Evolutionary conservation across 2,329 filamentous ascomycete genomes (phyloP), one percentile per base, ranked within the genome.

Genomic region (Clathrospora elynae): DNA sequence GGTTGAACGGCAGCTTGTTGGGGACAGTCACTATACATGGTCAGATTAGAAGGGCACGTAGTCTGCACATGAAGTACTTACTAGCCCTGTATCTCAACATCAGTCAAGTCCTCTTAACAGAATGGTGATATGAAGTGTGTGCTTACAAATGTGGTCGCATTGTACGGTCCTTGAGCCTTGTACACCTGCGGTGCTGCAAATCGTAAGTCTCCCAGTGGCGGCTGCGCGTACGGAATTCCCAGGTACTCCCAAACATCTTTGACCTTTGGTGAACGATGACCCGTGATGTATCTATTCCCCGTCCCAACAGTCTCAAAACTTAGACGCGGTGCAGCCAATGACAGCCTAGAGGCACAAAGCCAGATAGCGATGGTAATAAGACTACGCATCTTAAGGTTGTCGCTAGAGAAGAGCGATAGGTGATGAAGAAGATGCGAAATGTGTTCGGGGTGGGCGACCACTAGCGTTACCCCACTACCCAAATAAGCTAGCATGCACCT

Each of bases 141-240:
- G 28, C 46, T 38, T 49, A 54, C 42, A 22, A 55, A 59, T 2
- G 39, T 35, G 9, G 36, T 24, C 2, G 55, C 58, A 22, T 41
- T 40, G 16, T 56, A 52, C 0, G 45, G 6, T 2, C 16, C 29
- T 18, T 47, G 47, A 11, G 9, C 24, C 8, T 24, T 44, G 29
- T 53, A 61, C 6, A 31, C 47, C 16, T 59, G 42, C 8, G 63
- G 63, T 12, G 58, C 36, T 19, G 57, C 57, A 35, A 66, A 71
- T 26, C 67, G 60, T 4, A 68, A 43, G 6, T 59, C 26, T 4
- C 65, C 65, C 2, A 63, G 24, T 6, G 67, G 67, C 6, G 64
- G 59, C 33, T 57, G 41, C 5, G 67, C 68, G 36, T 63, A 71
- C 1, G 61, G 65, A 12, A 69, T 63, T 1, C 67, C 67, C 5